Evolutionary conservation across 352 stramenopile genomes (phyloP).

Genomic region (Phytopythium sindhum): DNA sequence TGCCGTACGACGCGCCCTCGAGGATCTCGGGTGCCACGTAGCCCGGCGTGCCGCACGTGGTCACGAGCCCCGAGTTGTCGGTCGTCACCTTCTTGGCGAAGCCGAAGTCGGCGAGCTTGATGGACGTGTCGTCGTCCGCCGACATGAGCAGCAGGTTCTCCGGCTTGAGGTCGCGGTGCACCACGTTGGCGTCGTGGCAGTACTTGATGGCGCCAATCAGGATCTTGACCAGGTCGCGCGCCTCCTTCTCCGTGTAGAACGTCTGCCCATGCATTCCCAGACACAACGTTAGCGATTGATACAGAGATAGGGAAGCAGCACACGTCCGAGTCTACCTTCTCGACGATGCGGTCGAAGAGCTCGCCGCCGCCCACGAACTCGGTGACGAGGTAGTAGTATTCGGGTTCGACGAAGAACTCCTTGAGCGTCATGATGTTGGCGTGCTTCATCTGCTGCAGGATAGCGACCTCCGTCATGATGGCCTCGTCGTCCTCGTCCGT

Average conservation of each 20-base stretch:
- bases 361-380: conserved; percentile 86
- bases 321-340: conserved; percentile 54
- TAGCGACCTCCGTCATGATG: conserved; percentile 73
- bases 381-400: conserved; percentile 89
- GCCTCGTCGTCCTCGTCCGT: conserved; percentile 75
- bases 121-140: conserved; percentile 80
- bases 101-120: conserved; percentile 93
- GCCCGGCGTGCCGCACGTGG: conserved; percentile 69
- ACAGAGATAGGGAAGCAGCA: neutral
- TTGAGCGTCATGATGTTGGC: conserved; percentile 89
- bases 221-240: conserved; percentile 79
- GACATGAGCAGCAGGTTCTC: conserved; percentile 88
- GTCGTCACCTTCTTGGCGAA: conserved; percentile 87
- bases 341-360: conserved; percentile 89
- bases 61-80: conserved; percentile 57
- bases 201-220: conserved; percentile 81
- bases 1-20: conserved; percentile 74
- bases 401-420: conserved; percentile 88
- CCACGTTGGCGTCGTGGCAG: conserved; percentile 84
- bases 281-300: neutral
- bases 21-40: conserved; percentile 88
- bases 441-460: conserved; percentile 85
- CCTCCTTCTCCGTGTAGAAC: conserved; percentile 86
- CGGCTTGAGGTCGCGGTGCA: conserved; percentile 80
- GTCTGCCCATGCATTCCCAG: conserved; percentile 16